Base-by-base conservation (phyloP, 2,329 filamentous ascomycete species). In the Penicillium sclerotiorum region DNA sequence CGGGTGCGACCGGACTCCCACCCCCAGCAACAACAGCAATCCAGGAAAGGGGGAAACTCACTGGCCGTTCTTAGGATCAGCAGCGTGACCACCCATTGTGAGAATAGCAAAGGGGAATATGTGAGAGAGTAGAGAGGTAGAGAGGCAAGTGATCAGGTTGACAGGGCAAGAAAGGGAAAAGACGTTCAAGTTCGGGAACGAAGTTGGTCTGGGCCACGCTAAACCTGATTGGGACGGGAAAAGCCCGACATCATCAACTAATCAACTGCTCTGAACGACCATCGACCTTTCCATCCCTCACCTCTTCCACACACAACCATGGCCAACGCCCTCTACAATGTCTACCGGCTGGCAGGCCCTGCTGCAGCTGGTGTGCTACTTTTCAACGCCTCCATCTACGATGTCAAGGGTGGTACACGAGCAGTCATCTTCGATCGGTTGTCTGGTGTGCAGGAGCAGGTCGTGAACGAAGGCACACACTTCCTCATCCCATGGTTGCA, bases 391-490 rank as follows among this genome's bases (percentile, higher is more conserved):
- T 90, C 91, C 51, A 84, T 99, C 56, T 99, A 96, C 85, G 94
- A 99, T 74, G 94, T 99, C 70, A 92, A 90, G 72, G 94, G 94
- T 70, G 94, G 94, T 64, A 88, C 87, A 57, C 86, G 94, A 67
- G 94, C 94, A 55, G 92, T 99, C 76, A 99, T 99, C 79, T 99
- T 99, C 80, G 95, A 99, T 80, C 83, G 94, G 58, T 61, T 97
- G 62, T 82, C 85, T 43, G 94, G 94, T 77, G 94, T 99, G 59
- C 93, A 95, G 80, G 93, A 99, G 62, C 77, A 82, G 42, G 94
- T 99, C 49, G 79, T 94, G 66, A 96, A 91, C 73, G 94, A 99
- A 78, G 94, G 94, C 68, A 99, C 94, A 48, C 94, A 99, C 74
- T 96, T 99, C 74, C 79, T 99, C 47, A 75, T 99, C 30, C 94